phyloP scores from a whole-genome alignment of 2,329 filamentous ascomycete genomes.

The Xylariaceae sp. region DNA sequence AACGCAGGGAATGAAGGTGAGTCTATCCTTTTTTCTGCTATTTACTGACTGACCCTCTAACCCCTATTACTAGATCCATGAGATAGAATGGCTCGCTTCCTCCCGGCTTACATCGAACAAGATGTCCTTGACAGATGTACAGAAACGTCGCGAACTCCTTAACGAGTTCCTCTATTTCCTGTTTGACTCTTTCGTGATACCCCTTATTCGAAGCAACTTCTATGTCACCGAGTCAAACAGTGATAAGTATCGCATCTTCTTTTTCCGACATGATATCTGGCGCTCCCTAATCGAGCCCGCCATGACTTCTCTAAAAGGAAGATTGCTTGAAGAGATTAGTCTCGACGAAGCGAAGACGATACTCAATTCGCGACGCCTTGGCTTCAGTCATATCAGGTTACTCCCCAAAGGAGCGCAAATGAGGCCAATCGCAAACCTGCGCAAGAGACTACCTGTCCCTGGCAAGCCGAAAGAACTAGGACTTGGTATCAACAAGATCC shows the following conservation, averaged over 20 bases:
- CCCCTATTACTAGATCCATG: conserved; percentile 48
- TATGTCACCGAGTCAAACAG: conserved; percentile 87
- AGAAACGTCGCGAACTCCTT: conserved; percentile 74
- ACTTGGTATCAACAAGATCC: conserved; percentile 46
- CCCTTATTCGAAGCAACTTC: conserved; percentile 80
- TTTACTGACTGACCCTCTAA: conserved; percentile 11
- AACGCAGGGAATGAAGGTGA: conserved; percentile 68
- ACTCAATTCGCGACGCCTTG: conserved; percentile 59
- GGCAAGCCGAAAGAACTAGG: conserved; percentile 36
- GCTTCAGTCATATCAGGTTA: conserved; percentile 72
- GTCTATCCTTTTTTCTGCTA: conserved; percentile 1
- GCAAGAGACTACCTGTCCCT: conserved; percentile 52
- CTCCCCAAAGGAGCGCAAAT: conserved; percentile 74
- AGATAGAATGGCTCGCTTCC: conserved; percentile 67
- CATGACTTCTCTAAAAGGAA: conserved; percentile 58
- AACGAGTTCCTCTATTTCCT: conserved; percentile 85
- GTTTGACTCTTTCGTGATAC: conserved; percentile 87
- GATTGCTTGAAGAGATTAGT: conserved; percentile 75
- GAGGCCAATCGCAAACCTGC: conserved; percentile 82
- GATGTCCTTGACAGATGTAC: conserved; percentile 63
- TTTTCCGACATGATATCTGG: conserved; percentile 94
- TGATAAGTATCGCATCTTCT: conserved; percentile 79
- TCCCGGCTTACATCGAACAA: conserved; percentile 46
- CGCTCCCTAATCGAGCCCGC: conserved; percentile 67
- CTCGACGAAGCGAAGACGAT: conserved; percentile 50